phyloP scores from a whole-genome alignment of 2,329 filamentous ascomycete species.

The Ophiosphaerella herpotricha region DNA sequence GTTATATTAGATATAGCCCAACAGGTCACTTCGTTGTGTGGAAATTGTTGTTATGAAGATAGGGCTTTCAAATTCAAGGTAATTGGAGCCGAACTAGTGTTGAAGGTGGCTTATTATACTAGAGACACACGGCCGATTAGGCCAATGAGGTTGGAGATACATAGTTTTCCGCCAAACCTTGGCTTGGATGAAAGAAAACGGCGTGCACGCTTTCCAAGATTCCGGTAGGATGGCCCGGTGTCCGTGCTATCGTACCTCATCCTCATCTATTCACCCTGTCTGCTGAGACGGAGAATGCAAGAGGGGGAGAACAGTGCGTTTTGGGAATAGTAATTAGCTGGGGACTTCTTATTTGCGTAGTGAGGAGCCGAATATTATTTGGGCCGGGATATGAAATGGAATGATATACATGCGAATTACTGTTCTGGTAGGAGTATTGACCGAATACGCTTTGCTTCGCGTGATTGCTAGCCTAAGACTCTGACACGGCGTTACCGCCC shows the following conservation, averaged over 20 bases:
- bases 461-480: neutral
- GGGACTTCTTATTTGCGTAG: neutral
- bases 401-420: slow-evolving; percentile 8
- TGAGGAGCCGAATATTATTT: neutral
- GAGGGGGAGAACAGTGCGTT: slow-evolving; percentile 15
- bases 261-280: neutral
- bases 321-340: slow-evolving; percentile 11
- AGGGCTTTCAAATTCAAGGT: too few relatives aligned
- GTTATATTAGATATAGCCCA: too few relatives aligned
- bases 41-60: too few relatives aligned
- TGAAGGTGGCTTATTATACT: too few relatives aligned
- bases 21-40: too few relatives aligned
- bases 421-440: neutral
- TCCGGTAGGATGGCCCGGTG: neutral
- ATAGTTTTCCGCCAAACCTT: too few relatives aligned
- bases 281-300: slow-evolving; percentile 16
- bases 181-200: too few relatives aligned
- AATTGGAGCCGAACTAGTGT: too few relatives aligned
- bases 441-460: neutral
- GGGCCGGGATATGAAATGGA: neutral
- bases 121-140: too few relatives aligned
- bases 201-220: neutral
- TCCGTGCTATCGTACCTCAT: neutral
- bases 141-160: too few relatives aligned
- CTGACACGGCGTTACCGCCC: too few relatives aligned